Conservation (phyloP, 148 eudicot genomes). For the Cornus controversa region DNA sequence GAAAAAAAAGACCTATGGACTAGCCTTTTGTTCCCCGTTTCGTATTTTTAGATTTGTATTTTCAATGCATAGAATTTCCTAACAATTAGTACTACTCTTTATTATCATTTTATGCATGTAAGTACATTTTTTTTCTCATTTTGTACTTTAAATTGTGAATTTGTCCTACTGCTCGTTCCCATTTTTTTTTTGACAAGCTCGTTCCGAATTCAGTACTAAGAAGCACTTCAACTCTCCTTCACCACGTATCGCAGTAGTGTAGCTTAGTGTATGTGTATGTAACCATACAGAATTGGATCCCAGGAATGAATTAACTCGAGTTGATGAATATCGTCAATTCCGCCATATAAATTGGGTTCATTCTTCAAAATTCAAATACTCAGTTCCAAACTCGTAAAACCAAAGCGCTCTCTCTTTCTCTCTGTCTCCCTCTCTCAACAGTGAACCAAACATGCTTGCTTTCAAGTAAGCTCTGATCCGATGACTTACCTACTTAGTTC, state of each 20-base stretch:
- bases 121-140: no score
- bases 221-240: no score
- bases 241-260: neutral
- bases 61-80: no score
- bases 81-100: no score
- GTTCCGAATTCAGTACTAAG: no score
- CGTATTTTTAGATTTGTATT: no score
- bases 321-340: neutral
- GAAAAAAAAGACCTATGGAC: no score
- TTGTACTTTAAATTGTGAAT: no score
- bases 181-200: no score
- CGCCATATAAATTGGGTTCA: constrained; percentile 1
- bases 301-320: neutral
- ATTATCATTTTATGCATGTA: no score
- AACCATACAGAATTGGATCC: constrained; percentile 4
- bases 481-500: neutral
- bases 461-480: constrained; percentile 50
- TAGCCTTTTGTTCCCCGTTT: no score
- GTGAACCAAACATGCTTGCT: constrained; percentile 40
- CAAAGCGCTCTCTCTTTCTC: constrained; percentile 1
- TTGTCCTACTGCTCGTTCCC: no score
- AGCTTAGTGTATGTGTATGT: neutral
- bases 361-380: constrained; percentile 4
- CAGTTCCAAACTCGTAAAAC: neutral
- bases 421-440: constrained; percentile 15